phyloP scores from a whole-genome alignment of 768 basidiomycete species.

The Suillus fuscotomentosus region DNA sequence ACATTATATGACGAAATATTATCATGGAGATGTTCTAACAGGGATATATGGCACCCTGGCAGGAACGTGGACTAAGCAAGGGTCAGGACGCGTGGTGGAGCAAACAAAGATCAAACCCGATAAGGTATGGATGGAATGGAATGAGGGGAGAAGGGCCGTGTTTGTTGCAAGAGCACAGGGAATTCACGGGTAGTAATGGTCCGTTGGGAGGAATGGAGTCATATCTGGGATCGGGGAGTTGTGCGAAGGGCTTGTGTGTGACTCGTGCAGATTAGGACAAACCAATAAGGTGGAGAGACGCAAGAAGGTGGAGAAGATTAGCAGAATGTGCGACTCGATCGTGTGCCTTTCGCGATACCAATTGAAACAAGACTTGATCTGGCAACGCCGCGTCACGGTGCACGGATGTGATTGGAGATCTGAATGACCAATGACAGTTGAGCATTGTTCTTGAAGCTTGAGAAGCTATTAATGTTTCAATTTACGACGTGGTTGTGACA shows the following conservation, averaged over 20 bases:
- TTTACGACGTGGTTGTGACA: no score
- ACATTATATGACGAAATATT: constrained; percentile 4
- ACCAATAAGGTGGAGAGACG: no score
- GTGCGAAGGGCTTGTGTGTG: constrained; percentile 18
- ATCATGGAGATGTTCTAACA: constrained; percentile 4
- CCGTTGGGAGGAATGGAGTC: constrained; percentile 14
- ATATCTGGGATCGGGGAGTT: constrained; percentile 9
- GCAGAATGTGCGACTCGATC: constrained; percentile 16
- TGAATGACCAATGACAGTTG: no score
- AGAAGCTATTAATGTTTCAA: no score
- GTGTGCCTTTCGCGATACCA: neutral
- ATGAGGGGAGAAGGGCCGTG: constrained; percentile 9
- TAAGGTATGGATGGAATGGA: constrained; percentile 16
- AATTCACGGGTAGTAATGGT: neutral
- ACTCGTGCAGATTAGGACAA: neutral
- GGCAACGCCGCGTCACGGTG: no score
- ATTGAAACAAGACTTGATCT: no score
- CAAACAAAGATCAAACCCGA: constrained; percentile 28
- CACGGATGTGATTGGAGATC: no score
- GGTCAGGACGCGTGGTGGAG: constrained; percentile 20
- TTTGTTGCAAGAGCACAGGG: neutral
- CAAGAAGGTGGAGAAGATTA: constrained; percentile 12
- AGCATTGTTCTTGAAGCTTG: no score
- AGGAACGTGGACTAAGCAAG: constrained; percentile 14
- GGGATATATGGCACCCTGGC: constrained; percentile 11